Conservation (phyloP, 2,329 filamentous ascomycete species). For the Neopestalotiopsis sp. region DNA sequence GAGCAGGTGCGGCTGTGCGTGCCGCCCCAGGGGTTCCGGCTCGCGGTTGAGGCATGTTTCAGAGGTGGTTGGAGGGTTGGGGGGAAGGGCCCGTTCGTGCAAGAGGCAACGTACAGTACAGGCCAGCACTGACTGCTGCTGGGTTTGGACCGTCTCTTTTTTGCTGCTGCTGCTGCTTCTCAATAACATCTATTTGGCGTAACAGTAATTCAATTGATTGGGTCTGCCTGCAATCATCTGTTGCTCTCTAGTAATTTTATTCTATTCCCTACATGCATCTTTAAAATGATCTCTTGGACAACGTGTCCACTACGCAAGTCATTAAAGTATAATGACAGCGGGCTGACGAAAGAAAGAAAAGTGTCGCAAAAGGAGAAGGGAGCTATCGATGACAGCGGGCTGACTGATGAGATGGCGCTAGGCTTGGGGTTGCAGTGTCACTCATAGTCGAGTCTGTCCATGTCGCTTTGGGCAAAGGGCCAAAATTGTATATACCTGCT, state of each 20-base stretch:
- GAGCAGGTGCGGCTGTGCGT: neutral
- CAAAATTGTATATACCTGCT: neutral
- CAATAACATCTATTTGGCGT: neutral
- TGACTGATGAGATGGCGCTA: slow-evolving; percentile 4
- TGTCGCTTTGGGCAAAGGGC: neutral
- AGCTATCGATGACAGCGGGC: neutral
- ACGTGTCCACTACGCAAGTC: neutral
- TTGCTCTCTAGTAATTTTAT: too few relatives aligned
- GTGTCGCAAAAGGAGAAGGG: neutral
- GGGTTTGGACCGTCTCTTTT: neutral
- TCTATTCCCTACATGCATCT: neutral
- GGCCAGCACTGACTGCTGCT: neutral
- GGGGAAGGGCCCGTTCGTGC: neutral
- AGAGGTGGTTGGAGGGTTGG: slow-evolving; percentile 8
- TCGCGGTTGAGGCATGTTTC: slow-evolving; percentile 7
- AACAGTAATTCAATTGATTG: too few relatives aligned
- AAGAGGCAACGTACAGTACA: neutral
- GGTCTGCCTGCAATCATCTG: too few relatives aligned
- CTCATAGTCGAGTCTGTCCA: neutral
- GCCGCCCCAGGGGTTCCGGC: slow-evolving; percentile 5
- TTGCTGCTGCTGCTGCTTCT: neutral
- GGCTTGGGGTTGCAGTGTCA: neutral
- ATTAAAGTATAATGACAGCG: slow-evolving; percentile 3
- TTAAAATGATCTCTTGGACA: neutral
- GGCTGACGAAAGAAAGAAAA: neutral